These are phyloP conservation scores for Eremothecium gossypii DNA, from an alignment of 1,139 yeast species.

Conservation along the genomic window DNA sequence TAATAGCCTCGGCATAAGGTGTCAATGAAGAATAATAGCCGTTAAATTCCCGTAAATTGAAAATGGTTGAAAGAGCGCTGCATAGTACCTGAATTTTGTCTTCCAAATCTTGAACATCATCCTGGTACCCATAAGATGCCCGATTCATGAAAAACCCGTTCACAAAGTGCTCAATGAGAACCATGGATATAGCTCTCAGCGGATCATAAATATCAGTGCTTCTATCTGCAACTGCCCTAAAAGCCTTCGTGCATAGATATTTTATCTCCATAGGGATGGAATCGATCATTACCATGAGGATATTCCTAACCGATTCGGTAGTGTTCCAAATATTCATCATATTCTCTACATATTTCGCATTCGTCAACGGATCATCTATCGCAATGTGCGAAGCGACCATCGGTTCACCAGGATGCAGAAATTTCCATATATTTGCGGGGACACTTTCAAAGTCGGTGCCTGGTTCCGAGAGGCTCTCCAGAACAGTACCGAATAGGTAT, in stretches of 20 bases:
- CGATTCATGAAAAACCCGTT: conserved; percentile 36
- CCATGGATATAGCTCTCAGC: conserved; percentile 50
- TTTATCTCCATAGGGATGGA: conserved; percentile 58
- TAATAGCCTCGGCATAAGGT: conserved; percentile 26
- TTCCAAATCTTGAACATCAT: conserved; percentile 4
- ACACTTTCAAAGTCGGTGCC: conserved; percentile 70
- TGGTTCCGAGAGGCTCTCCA: conserved; percentile 35
- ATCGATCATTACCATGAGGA: conserved; percentile 36
- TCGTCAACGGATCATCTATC: conserved; percentile 65
- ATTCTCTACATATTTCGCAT: conserved; percentile 60
- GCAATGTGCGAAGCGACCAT: conserved; percentile 49
- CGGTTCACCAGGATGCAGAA: conserved; percentile 36
- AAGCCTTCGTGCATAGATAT: conserved; percentile 37
- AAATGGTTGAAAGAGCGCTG: conserved; percentile 20
- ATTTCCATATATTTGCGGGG: conserved; percentile 54
- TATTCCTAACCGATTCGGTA: conserved; percentile 48
- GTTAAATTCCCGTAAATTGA: conserved; percentile 20
- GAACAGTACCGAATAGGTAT: conserved; percentile 42
- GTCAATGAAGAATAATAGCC: conserved; percentile 28
- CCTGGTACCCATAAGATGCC: conserved; percentile 23
- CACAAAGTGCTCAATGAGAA: conserved; percentile 67
- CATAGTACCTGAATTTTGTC: conserved; percentile 16
- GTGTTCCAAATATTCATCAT: conserved; percentile 67
- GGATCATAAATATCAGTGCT: conserved; percentile 32
- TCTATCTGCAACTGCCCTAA: conserved; percentile 42